Evolutionary conservation across 1,139 yeast genomes (phyloP), one percentile per base, ranked within the genome.

Genomic region (Saccharomyces hybrid): DNA sequence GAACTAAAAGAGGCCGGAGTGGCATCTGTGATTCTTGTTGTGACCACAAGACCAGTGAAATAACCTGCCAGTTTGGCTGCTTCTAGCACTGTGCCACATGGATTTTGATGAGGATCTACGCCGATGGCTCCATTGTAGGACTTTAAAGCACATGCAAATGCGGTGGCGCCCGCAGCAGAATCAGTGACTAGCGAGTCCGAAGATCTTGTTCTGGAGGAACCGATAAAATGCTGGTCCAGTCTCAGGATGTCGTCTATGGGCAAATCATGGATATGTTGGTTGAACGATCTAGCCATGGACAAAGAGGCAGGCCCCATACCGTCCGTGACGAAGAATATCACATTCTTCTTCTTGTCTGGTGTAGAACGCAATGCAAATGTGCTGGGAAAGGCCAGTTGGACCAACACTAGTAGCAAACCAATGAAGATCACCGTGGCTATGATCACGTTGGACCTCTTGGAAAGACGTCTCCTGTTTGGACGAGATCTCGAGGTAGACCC

Each of bases 141-240:
- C 72, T 89, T 89, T 62, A 81, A 63, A 6, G 83, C 91, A 67
- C 96, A 86, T 0, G 95, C 76, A 66, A 87, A 89, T 0, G 96
- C 96, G 13, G 96, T 88, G 25, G 96, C 97, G 16, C 96, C 97
- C 2, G 97, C 97, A 9, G 97, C 97, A 29, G 95, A 86, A 69
- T 89, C 97, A 0, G 97, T 89, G 57, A 89, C 79, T 60, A 86
- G 74, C 1, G 93, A 85, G 56, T 78, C 75, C 38, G 81, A 78
- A 13, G 95, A 86, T 58, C 88, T 76, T 0, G 97, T 89, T 61
- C 96, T 78, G 5, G 93, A 83, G 46, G 84, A 77, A 26, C 97
- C 97, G 54, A 88, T 77, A 47, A 88, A 72, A 66, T 82, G 80
- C 54, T 79, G 72, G 68, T 89, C 97, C 47, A 89, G 66, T 19